Evolutionary conservation across 1,284 basidiomycete genomes (phyloP).

Genomic region (Trichosporon faecale): DNA sequence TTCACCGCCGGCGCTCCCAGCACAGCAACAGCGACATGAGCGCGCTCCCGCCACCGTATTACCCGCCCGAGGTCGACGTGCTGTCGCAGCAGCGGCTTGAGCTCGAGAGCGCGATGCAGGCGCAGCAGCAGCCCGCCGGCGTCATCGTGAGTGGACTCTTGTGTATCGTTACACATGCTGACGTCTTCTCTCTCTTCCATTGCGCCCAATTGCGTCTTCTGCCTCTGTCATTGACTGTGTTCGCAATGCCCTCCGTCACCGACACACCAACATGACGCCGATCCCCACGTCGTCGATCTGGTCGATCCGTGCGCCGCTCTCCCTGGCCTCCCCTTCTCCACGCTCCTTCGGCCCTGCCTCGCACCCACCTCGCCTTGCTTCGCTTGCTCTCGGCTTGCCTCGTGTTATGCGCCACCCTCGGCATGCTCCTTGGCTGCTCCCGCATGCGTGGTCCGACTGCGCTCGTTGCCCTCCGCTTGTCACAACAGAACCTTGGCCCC

Average conservation of each 20-base stretch:
- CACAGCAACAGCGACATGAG: background rate
- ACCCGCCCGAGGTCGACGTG: background rate
- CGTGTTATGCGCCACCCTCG: background rate
- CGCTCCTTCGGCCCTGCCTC: background rate
- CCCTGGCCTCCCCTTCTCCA: background rate
- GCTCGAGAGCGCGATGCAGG: constrained; percentile 3
- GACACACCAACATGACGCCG: background rate
- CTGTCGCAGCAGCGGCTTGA: background rate
- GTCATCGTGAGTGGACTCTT: background rate
- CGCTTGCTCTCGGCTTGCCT: background rate
- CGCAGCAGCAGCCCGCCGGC: background rate
- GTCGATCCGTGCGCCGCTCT: background rate
- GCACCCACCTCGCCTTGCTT: background rate
- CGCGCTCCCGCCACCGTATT: background rate
- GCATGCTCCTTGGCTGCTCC: too few relatives aligned
- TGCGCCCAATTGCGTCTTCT: background rate
- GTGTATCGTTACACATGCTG: background rate
- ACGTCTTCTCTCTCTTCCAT: background rate
- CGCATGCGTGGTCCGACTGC: too few relatives aligned
- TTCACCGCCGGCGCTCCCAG: background rate
- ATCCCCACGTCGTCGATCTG: background rate
- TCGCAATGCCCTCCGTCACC: background rate
- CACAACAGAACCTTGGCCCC: background rate
- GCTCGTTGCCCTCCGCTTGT: too few relatives aligned
- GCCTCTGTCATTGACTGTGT: background rate